Base-by-base conservation (phyloP, 2,329 filamentous ascomycete species). In the Periconia digitata region DNA sequence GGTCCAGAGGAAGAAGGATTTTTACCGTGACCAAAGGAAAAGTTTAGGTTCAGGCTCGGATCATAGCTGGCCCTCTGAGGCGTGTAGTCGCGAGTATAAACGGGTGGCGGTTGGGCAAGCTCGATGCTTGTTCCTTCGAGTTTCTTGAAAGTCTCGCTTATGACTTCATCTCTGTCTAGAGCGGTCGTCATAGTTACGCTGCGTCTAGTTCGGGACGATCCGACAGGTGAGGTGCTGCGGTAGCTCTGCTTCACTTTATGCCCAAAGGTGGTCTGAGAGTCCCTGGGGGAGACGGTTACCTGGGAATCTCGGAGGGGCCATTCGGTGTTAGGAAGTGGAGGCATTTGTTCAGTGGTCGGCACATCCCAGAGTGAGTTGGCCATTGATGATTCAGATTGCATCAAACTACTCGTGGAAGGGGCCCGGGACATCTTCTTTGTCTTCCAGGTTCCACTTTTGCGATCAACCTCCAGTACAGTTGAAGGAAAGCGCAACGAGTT, bases 401-500 rank as follows among this genome's bases (percentile, higher is more conserved):
- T 45, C 3, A 50, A 44, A 22, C 49, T 62, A 22, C 48, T 47
- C 6, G 43, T 41, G 7, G 59, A 59, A 1, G 54, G 47, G n/a
- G 40, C 44, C 16, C 24, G 37, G 3, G 63, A 67, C 5, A 54
- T 47, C 12, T 63, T 60, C 49, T 63, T 70, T 43, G 69, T 51
- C 35, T 69, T 70, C 59, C 60, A 70, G 21, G 54, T 47, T 3
- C 67, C 66, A 8, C 64, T 67, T 37, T 58, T 64, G 12, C 54
- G 43, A 37, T 69, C 65, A 13, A 67, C 56, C 41, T 63, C 60
- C n/a, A 69, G 53, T n/a, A 64, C 60, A 0, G 65, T 64, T 6
- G 61, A 62, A 12, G 58, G 61, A 36, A 64, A 70, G 40, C 55
- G 56, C 7, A 70, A 56, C 8, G 66, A 69, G 37, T 69, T 66